phyloP scores from a whole-genome alignment of 2,329 filamentous ascomycete species.

The Thermothelomyces thermophilus region DNA sequence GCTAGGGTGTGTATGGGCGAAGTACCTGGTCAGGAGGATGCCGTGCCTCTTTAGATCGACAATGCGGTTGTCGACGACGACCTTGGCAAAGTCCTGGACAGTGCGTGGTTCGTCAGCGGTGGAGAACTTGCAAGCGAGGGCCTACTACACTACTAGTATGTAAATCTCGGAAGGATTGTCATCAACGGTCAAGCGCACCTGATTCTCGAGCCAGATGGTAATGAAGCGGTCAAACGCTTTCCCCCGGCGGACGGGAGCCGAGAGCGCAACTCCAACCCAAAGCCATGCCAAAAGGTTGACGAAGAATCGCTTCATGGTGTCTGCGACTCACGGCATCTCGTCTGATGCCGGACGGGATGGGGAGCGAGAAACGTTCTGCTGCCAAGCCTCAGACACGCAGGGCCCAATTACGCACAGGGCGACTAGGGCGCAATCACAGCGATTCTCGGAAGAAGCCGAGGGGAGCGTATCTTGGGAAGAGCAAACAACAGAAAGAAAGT shows the following conservation, averaged over 20 bases:
- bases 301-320: constrained; percentile 14
- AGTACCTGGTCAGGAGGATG: constrained; percentile 39
- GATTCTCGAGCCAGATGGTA: constrained; percentile 41
- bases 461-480: too few relatives aligned
- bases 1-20: constrained; percentile 40
- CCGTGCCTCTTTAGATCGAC: constrained; percentile 37
- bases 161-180: too few relatives aligned
- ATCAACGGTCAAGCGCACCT: constrained; percentile 29
- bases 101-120: not conserved
- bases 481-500: too few relatives aligned
- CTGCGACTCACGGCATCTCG: not conserved
- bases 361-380: not conserved
- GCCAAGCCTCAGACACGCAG: constrained; percentile 1
- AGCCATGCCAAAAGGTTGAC: constrained; percentile 8
- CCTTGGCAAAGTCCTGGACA: constrained; percentile 38
- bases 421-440: too few relatives aligned
- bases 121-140: too few relatives aligned
- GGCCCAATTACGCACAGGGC: too few relatives aligned
- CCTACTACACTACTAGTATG: too few relatives aligned
- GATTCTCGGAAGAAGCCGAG: too few relatives aligned
- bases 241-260: constrained; percentile 29
- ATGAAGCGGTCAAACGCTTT: constrained; percentile 38
- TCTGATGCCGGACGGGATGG: not conserved
- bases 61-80: constrained; percentile 35
- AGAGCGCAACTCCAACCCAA: constrained; percentile 1